A percentile compares a stretch with the other conserved stretches of the same genome.
Conservation (phyloP, 169 alveolate genomes). For the Neospora caninum region DNA sequence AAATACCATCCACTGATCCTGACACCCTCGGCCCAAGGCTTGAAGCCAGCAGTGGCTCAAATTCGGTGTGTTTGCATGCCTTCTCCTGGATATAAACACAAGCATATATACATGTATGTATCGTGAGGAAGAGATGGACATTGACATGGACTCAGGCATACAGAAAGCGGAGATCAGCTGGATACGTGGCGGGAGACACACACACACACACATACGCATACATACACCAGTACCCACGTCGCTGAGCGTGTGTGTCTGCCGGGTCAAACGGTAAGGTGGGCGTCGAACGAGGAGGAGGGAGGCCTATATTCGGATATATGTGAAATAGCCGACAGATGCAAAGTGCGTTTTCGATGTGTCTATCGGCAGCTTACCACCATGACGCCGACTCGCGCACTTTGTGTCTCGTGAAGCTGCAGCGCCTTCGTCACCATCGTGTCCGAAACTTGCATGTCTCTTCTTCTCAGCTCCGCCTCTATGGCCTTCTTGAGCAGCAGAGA, state of each 20-base stretch:
- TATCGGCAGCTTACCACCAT: conserved; percentile 87
- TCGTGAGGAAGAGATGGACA: not conserved
- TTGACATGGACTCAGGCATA: not conserved
- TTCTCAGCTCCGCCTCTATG: conserved; percentile 81
- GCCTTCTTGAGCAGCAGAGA: conserved; percentile 84
- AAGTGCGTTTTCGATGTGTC: too few species aligned
- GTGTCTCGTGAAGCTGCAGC: conserved; percentile 93
- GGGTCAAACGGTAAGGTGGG: too few species aligned
- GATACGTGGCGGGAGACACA: not conserved
- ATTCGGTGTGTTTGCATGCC: too few species aligned
- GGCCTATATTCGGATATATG: too few species aligned
- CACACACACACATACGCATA: not conserved
- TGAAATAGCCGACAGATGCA: too few species aligned
- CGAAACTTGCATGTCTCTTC: conserved; percentile 75
- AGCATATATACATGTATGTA: not conserved
- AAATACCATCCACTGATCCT: too few species aligned
- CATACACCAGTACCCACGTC: too few species aligned
- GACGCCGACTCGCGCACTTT: conserved; percentile 93
- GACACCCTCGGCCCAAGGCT: too few species aligned
- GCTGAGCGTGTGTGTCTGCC: too few species aligned
- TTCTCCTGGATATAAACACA: not conserved
- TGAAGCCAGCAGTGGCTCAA: too few species aligned
- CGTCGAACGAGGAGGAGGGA: too few species aligned
- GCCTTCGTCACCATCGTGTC: conserved; percentile 88
- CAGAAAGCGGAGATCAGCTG: not conserved